phyloP scores from a whole-genome alignment of 805 yeast species.

The Candida golubevii region DNA sequence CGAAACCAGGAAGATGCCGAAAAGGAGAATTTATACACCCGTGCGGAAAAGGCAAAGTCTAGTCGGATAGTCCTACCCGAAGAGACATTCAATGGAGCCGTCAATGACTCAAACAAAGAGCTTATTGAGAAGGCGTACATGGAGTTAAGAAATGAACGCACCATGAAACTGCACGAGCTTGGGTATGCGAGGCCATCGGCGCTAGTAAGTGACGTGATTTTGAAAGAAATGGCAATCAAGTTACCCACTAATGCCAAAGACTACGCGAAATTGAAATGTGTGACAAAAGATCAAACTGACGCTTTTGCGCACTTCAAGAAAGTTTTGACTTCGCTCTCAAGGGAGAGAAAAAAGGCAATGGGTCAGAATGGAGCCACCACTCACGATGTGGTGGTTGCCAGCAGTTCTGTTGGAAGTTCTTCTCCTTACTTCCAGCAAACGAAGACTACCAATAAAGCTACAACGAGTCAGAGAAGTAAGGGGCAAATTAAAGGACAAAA shows the following conservation, averaged over 20 bases:
- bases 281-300: constrained; percentile 27
- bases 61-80: constrained; percentile 21
- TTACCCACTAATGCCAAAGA: constrained; percentile 50
- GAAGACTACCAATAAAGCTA: background rate
- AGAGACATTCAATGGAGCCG: constrained; percentile 15
- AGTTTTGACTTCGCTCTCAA: constrained; percentile 27
- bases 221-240: constrained; percentile 51
- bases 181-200: constrained; percentile 25
- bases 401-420: background rate
- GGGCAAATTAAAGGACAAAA: background rate
- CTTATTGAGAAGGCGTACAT: constrained; percentile 26
- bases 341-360: constrained; percentile 25
- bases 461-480: background rate
- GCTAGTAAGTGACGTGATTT: constrained; percentile 27
- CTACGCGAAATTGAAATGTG: constrained; percentile 37
- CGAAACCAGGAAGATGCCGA: constrained; percentile 10
- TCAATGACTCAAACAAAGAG: constrained; percentile 17
- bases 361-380: background rate
- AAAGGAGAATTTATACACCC: constrained; percentile 6
- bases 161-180: constrained; percentile 38
- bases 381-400: background rate
- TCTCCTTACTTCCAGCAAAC: constrained; percentile 4
- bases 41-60: constrained; percentile 5
- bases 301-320: constrained; percentile 39
- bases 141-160: constrained; percentile 41